phyloP scores from a whole-genome alignment of 2,329 filamentous ascomycete species.

The Xylaria sp. region DNA sequence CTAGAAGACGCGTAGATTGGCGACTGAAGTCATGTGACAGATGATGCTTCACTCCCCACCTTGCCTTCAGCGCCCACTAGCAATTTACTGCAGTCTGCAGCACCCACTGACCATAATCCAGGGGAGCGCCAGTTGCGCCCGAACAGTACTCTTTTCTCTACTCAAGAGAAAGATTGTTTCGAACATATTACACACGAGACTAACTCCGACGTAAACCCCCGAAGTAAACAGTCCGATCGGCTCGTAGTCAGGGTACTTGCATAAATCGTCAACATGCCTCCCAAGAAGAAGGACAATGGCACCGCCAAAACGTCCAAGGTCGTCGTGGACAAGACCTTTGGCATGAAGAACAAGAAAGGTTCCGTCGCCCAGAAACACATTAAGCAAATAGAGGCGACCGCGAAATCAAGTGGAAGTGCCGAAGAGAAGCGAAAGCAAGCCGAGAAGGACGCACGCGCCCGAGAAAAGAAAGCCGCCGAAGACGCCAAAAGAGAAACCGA shows the following conservation, averaged over 20 bases:
- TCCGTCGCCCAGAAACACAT: slow-evolving; percentile 85
- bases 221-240: background rate
- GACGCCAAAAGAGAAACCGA: slow-evolving; percentile 74
- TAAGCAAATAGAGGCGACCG: slow-evolving; percentile 70
- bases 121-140: slow-evolving; percentile 15
- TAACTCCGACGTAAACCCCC: background rate
- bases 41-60: slow-evolving; percentile 21
- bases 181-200: background rate
- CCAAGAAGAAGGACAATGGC: slow-evolving; percentile 53
- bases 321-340: slow-evolving; percentile 94
- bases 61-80: slow-evolving; percentile 25
- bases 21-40: slow-evolving; percentile 22
- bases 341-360: slow-evolving; percentile 99
- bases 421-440: slow-evolving; percentile 79
- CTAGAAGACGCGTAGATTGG: slow-evolving; percentile 4
- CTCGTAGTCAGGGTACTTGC: background rate
- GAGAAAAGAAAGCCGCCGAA: slow-evolving; percentile 88
- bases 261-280: slow-evolving; percentile 55
- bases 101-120: slow-evolving; percentile 14
- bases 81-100: slow-evolving; percentile 9
- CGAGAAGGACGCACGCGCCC: slow-evolving; percentile 63
- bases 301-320: slow-evolving; percentile 55
- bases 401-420: slow-evolving; percentile 67
- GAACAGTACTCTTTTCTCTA: slow-evolving; percentile 8
- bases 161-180: background rate